These are phyloP conservation scores for Loxodes magnus DNA, from an alignment of 73 alveolate genomes.

Conservation along the genomic window DNA sequence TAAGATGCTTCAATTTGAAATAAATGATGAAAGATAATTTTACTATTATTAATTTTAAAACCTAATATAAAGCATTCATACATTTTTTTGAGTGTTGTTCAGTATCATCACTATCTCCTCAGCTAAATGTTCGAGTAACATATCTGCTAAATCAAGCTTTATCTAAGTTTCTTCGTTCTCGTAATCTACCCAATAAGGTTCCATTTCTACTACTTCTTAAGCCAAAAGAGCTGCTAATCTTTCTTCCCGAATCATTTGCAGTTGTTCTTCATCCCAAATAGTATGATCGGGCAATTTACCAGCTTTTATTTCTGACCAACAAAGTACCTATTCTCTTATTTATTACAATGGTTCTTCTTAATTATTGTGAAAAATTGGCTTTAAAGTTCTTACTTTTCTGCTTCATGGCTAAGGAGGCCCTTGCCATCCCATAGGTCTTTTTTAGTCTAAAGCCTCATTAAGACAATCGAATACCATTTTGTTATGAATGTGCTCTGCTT, in stretches of 20 bases:
- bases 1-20: too few relatives aligned
- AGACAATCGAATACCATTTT: constrained; percentile 70
- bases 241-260: constrained; percentile 35
- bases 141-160: constrained; percentile 34
- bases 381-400: constrained; percentile 8
- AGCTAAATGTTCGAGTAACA: constrained; percentile 30
- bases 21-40: too few relatives aligned
- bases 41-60: too few relatives aligned
- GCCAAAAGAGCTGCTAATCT: constrained; percentile 36
- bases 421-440: constrained; percentile 65
- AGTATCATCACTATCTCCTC: too few relatives aligned
- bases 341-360: not conserved
- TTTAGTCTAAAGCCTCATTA: constrained; percentile 70
- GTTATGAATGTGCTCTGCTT: constrained; percentile 76
- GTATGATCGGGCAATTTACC: constrained; percentile 28
- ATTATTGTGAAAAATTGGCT: not conserved
- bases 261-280: constrained; percentile 27
- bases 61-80: too few relatives aligned
- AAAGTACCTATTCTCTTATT: constrained; percentile 20
- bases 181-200: constrained; percentile 34
- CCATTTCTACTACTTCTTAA: constrained; percentile 32
- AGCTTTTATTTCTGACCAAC: constrained; percentile 23
- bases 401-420: constrained; percentile 84
- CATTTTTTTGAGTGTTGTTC: too few relatives aligned
- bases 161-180: constrained; percentile 45